Conservation (phyloP, 2,329 filamentous ascomycete species). For the Apiospora kogelbergensis region DNA sequence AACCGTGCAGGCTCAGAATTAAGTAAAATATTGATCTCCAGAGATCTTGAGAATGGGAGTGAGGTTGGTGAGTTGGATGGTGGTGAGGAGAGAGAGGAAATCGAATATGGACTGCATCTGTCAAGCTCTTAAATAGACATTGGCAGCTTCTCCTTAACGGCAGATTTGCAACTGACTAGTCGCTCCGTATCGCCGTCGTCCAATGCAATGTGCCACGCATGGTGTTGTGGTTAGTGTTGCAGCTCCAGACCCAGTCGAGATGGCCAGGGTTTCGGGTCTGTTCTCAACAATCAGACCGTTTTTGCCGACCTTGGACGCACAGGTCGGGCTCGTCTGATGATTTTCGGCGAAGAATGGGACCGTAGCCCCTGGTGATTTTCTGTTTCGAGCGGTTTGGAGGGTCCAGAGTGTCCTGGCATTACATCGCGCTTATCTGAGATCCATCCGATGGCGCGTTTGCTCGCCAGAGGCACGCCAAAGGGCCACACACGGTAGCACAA, state of each 20-base stretch:
- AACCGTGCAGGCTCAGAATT: not conserved
- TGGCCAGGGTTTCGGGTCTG: slow-evolving; percentile 5
- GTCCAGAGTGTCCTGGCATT: not conserved
- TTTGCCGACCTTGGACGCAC: not conserved
- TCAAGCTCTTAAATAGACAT: not conserved
- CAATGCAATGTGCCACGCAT: not conserved
- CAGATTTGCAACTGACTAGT: not conserved
- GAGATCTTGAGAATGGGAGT: not conserved
- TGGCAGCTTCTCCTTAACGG: not conserved
- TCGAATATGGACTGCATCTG: not conserved
- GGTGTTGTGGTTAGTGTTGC: not conserved
- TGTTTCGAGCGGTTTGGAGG: not conserved
- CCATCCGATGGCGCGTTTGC: not conserved
- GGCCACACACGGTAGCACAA: not conserved
- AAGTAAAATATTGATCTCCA: slow-evolving; percentile 7
- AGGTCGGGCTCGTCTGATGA: not conserved
- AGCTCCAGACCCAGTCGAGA: not conserved
- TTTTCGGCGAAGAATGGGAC: not conserved
- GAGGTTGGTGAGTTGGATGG: not conserved
- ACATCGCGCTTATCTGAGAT: slow-evolving; percentile 5
- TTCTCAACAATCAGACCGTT: slow-evolving; percentile 5
- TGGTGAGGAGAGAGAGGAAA: not conserved
- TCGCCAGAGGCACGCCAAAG: no score
- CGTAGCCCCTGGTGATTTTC: not conserved
- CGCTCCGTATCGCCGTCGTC: not conserved